These are phyloP conservation scores for Pharnaceum exiguum DNA, from an alignment of 148 eudicot genomes.

Conservation along the genomic window DNA sequence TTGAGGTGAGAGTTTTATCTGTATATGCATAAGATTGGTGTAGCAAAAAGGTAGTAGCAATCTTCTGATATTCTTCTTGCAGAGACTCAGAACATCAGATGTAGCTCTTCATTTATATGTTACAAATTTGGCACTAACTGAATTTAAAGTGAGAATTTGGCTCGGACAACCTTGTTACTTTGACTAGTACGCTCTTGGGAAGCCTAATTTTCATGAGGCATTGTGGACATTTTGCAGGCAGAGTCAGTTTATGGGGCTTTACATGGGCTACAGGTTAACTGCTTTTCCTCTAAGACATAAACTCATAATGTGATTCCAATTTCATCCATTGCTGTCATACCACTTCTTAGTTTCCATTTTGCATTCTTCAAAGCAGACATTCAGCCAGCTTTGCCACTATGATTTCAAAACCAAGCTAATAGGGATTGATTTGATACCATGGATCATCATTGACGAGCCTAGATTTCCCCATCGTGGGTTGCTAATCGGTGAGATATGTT, in stretches of 20 bases:
- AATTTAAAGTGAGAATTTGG: too few species aligned
- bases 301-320: neutral
- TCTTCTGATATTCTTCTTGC: too few species aligned
- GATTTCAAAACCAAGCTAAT: slow-evolving; percentile 49
- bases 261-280: slow-evolving; percentile 86
- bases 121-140: too few species aligned
- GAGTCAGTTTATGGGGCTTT: slow-evolving; percentile 85
- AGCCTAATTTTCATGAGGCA: neutral
- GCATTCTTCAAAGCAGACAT: slow-evolving; percentile 53
- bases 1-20: slow-evolving; percentile 39
- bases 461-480: slow-evolving; percentile 84
- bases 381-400: slow-evolving; percentile 80
- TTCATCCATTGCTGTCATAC: neutral
- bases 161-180: neutral
- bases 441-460: slow-evolving; percentile 72
- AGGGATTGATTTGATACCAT: slow-evolving; percentile 56
- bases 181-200: neutral
- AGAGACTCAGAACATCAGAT: too few species aligned
- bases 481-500: slow-evolving; percentile 73
- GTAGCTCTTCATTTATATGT: too few species aligned
- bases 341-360: too few species aligned
- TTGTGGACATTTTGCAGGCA: slow-evolving; percentile 50
- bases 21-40: neutral
- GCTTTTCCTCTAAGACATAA: slow-evolving; percentile 6
- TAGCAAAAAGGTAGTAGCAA: neutral